Percentiles rank a stretch among this genome's conserved stretches.
Conservation (phyloP, 2,329 filamentous ascomycete genomes). For the Phoma sp. region DNA sequence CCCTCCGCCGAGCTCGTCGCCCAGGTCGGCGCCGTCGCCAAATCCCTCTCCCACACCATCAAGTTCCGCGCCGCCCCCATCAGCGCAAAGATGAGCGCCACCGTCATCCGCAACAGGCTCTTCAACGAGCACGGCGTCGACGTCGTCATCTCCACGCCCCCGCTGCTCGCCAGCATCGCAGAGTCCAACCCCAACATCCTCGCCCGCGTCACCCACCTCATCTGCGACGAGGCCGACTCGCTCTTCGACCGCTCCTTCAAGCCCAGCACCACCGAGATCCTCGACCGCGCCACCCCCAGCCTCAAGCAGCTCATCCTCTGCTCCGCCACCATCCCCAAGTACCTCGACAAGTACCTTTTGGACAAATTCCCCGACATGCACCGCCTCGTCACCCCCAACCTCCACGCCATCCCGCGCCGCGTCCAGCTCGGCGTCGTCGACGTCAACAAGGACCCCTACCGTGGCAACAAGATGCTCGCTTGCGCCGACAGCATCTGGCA, state of each 20-base stretch:
- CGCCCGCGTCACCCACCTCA: slow-evolving; percentile 85
- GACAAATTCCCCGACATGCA: slow-evolving; percentile 81
- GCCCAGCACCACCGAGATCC: slow-evolving; percentile 78
- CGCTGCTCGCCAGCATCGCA: slow-evolving; percentile 85
- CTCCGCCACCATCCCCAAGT: slow-evolving; percentile 92
- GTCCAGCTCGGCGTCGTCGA: slow-evolving; percentile 95
- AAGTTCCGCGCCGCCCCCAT: slow-evolving; percentile 88
- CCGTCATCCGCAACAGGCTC: slow-evolving; percentile 81
- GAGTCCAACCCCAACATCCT: slow-evolving; percentile 90
- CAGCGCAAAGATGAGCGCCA: slow-evolving; percentile 76
- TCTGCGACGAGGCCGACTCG: slow-evolving; percentile 96
- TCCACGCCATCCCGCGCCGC: slow-evolving; percentile 92
- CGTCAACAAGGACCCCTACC: slow-evolving; percentile 89
- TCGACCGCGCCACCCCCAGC: slow-evolving; percentile 81
- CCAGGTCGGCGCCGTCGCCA: slow-evolving; percentile 83
- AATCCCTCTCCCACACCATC: slow-evolving; percentile 79
- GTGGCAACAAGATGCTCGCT: slow-evolving; percentile 88
- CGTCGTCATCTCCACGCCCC: slow-evolving; percentile 84
- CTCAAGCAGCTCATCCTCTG: slow-evolving; percentile 88
- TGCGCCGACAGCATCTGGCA: slow-evolving; percentile 95
- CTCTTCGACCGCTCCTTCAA: slow-evolving; percentile 93
- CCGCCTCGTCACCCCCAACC: slow-evolving; percentile 90
- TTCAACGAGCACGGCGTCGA: slow-evolving; percentile 85
- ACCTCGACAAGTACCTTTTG: slow-evolving; percentile 83
- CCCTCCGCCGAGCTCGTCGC: slow-evolving; percentile 90